Evolutionary conservation across 2,329 filamentous ascomycete genomes (phyloP).

Genomic region (Sarocladium kiliense): DNA sequence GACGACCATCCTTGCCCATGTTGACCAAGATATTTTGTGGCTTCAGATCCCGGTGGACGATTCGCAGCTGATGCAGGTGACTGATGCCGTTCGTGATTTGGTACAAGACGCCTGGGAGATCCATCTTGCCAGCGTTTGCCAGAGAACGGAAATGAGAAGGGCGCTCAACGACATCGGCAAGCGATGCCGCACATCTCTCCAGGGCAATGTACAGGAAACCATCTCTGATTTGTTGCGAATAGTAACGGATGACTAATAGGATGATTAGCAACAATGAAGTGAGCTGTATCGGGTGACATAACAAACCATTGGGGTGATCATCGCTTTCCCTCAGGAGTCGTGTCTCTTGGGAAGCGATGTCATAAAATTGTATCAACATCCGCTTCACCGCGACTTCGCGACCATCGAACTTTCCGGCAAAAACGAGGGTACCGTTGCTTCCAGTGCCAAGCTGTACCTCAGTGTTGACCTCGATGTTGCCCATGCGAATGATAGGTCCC

Average conservation of each 20-base stretch:
- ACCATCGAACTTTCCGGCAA: conserved; percentile 89
- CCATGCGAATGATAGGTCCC: conserved; percentile 55
- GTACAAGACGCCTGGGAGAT: conserved; percentile 74
- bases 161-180: conserved; percentile 85
- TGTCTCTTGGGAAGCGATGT: conserved; percentile 92
- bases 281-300: background rate
- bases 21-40: conserved; percentile 94
- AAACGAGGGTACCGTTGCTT: conserved; percentile 96
- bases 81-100: conserved; percentile 87
- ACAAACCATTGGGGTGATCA: conserved; percentile 76
- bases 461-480: conserved; percentile 59
- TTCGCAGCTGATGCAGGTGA: conserved; percentile 84
- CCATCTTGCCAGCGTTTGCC: conserved; percentile 65
- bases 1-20: conserved; percentile 62
- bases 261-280: background rate
- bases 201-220: conserved; percentile 95
- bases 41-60: conserved; percentile 95
- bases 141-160: conserved; percentile 62
- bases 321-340: conserved; percentile 87
- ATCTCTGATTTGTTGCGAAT: conserved; percentile 80
- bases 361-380: conserved; percentile 93
- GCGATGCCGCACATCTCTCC: conserved; percentile 87
- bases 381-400: conserved; percentile 93
- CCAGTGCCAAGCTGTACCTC: conserved; percentile 67
- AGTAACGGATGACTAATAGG: conserved; percentile 79